Conservation (phyloP, 2,329 filamentous ascomycete species). For the Diaporthe batatas region DNA sequence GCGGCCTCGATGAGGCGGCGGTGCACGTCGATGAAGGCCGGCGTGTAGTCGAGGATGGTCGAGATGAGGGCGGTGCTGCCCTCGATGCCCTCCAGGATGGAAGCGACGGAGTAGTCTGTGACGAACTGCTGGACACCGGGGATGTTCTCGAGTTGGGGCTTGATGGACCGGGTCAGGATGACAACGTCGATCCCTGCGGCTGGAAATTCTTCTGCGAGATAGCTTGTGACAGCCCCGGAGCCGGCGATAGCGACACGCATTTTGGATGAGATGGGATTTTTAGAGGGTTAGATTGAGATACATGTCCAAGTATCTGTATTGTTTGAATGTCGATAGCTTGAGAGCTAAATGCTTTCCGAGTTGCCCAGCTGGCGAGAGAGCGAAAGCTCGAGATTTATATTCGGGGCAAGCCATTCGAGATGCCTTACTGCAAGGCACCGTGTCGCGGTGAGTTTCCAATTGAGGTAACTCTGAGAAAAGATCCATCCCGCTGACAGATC, state of each 20-base stretch:
- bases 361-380: background rate
- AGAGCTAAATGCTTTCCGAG: rapidly evolving
- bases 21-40: slow-evolving; percentile 6
- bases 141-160: background rate
- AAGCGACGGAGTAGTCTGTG: background rate
- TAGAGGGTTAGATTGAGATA: rapidly evolving
- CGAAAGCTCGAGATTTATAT: background rate
- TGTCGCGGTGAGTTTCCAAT: background rate
- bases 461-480: too few relatives aligned
- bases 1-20: slow-evolving; percentile 5
- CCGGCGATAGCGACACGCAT: slow-evolving; percentile 3
- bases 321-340: background rate
- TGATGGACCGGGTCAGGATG: background rate
- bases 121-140: background rate
- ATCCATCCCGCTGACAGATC: background rate
- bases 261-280: background rate
- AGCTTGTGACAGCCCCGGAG: slow-evolving; percentile 2
- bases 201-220: background rate
- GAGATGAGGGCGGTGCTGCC: slow-evolving; percentile 8
- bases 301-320: too few relatives aligned
- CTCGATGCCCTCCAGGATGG: background rate
- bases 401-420: background rate
- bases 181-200: background rate
- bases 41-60: slow-evolving; percentile 5
- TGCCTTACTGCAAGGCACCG: background rate